Percentiles rank a stretch among this genome's conserved stretches.
phyloP scores from a whole-genome alignment of 805 yeast genomes.

The Candida boidinii region DNA sequence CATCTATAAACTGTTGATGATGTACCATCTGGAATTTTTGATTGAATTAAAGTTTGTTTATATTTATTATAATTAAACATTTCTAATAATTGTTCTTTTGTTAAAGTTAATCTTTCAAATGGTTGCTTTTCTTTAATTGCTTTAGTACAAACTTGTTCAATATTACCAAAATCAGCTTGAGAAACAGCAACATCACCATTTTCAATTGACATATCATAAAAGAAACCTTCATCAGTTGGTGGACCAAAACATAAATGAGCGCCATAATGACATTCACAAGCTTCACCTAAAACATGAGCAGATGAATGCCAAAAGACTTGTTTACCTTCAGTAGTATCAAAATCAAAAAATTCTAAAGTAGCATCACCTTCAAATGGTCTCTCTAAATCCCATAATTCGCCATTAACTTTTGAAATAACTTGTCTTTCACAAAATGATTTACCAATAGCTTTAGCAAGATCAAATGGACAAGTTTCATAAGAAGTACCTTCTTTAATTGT shows the following conservation, averaged over 20 bases:
- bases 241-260: conserved; percentile 93
- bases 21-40: conserved; percentile 93
- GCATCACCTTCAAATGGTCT: conserved; percentile 80
- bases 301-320: conserved; percentile 98
- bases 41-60: conserved; percentile 77
- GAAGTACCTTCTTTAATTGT: conserved; percentile 66
- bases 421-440: conserved; percentile 84
- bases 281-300: conserved; percentile 97
- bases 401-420: conserved; percentile 86
- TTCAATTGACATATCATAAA: conserved; percentile 88
- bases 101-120: conserved; percentile 86
- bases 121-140: conserved; percentile 93
- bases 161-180: conserved; percentile 72
- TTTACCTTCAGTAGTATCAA: conserved; percentile 90
- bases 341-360: conserved; percentile 75
- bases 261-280: conserved; percentile 93
- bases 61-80: conserved; percentile 96
- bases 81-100: conserved; percentile 82
- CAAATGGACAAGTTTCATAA: conserved; percentile 87
- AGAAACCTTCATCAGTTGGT: conserved; percentile 96
- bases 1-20: conserved; percentile 96
- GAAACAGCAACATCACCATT: conserved; percentile 69
- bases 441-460: conserved; percentile 76
- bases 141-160: conserved; percentile 80
- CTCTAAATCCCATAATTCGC: conserved; percentile 88